Evolutionary conservation across 768 basidiomycete species (phyloP).

Genomic region (Albatrellus ellisii): DNA sequence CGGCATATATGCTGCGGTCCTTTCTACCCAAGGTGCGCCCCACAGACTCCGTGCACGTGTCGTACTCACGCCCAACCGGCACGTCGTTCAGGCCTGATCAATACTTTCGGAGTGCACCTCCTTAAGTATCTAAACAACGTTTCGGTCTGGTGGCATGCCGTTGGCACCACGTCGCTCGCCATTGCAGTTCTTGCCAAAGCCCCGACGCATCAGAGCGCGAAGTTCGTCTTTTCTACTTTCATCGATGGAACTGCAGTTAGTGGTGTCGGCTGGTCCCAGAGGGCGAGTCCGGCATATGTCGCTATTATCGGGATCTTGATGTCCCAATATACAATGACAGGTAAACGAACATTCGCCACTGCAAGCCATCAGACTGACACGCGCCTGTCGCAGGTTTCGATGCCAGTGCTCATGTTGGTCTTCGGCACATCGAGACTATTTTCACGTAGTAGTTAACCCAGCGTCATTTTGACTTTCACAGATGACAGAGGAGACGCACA

Average conservation of each 20-base stretch:
- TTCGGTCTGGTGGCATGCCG: constrained; percentile 63
- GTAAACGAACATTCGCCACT: constrained; percentile 20
- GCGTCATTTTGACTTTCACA: constrained; percentile 14
- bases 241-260: constrained; percentile 51
- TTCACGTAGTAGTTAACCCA: too few relatives aligned
- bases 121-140: constrained; percentile 58
- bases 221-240: constrained; percentile 60
- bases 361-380: not conserved
- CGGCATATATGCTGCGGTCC: constrained; percentile 56
- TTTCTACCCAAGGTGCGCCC: constrained; percentile 44
- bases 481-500: constrained; percentile 74
- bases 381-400: constrained; percentile 42
- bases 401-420: constrained; percentile 52
- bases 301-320: constrained; percentile 59
- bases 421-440: not conserved
- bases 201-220: constrained; percentile 51
- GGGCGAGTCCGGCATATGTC: constrained; percentile 61
- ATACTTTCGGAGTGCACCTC: constrained; percentile 59
- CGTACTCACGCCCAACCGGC: not conserved
- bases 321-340: constrained; percentile 69
- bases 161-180: constrained; percentile 54
- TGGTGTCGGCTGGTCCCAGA: constrained; percentile 45
- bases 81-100: constrained; percentile 46
- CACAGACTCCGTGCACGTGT: not conserved
- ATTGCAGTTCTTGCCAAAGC: constrained; percentile 62